Evolutionary conservation across 2,329 filamentous ascomycete genomes (phyloP).

Genomic region (Aspergillus aculeatus): DNA sequence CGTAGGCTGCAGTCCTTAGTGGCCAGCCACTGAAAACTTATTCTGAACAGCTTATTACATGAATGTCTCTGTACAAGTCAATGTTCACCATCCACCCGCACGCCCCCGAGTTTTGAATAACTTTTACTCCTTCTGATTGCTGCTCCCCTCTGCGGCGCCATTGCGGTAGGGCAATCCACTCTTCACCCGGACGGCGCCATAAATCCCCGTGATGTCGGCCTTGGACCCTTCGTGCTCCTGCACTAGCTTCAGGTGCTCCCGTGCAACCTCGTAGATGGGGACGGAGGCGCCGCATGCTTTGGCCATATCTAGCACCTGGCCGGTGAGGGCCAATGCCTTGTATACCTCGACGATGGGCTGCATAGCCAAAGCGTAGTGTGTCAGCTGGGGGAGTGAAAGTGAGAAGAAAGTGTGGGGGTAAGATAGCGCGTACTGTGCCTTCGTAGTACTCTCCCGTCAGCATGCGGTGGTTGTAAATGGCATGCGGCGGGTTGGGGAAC

Average conservation of each 20-base stretch:
- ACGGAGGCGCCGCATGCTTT: conserved; percentile 1
- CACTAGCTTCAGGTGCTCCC: conserved; percentile 2
- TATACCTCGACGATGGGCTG: conserved; percentile 4
- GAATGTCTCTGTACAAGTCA: background rate
- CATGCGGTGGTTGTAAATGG: conserved; percentile 5
- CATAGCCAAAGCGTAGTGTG: background rate
- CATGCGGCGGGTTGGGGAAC: conserved; percentile 7
- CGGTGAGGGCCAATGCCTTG: background rate
- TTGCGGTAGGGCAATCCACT: background rate
- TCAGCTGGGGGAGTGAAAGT: background rate
- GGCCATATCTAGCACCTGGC: background rate
- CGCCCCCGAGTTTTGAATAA: background rate
- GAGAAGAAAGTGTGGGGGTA: background rate
- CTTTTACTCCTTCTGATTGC: background rate
- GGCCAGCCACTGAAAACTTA: background rate
- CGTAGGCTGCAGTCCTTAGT: background rate
- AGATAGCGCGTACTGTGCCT: background rate
- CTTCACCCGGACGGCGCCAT: background rate
- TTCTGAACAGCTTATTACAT: background rate
- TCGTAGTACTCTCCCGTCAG: conserved; percentile 4
- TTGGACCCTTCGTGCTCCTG: background rate
- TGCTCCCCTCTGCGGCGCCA: background rate
- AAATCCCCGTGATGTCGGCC: background rate
- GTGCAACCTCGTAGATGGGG: conserved; percentile 4
- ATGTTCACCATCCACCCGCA: background rate